phyloP scores from a whole-genome alignment of 192 early-diverging fungal species.

The Podila clonocystis region DNA sequence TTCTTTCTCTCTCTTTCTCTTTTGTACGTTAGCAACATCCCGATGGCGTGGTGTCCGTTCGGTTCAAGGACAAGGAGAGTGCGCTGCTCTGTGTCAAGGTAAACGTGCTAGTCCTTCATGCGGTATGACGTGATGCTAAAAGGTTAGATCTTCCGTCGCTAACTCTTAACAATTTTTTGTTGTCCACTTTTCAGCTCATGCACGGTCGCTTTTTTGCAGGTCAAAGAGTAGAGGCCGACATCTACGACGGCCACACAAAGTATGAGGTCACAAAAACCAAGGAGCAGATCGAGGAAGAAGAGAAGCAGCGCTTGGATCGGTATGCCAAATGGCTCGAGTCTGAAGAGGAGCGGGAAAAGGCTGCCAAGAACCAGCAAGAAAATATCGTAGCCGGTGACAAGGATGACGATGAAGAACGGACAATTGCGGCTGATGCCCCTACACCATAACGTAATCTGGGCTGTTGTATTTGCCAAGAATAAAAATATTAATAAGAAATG shows the following conservation, averaged over 20 bases:
- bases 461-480: no score
- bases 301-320: conserved; percentile 80
- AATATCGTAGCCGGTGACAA: background rate
- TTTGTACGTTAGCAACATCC: conserved; percentile 63
- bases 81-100: conserved; percentile 83
- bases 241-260: conserved; percentile 86
- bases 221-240: conserved; percentile 75
- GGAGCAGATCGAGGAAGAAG: conserved; percentile 76
- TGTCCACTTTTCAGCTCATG: conserved; percentile 62
- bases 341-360: conserved; percentile 24
- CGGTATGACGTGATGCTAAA: no score
- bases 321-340: conserved; percentile 93
- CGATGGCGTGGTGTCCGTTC: conserved; percentile 89
- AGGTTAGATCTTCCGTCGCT: background rate
- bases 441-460: conserved; percentile 21
- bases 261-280: conserved; percentile 69
- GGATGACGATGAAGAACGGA: background rate
- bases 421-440: conserved; percentile 27
- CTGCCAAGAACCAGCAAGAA: background rate
- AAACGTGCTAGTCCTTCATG: conserved; percentile 56
- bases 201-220: conserved; percentile 93
- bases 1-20: background rate
- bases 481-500: no score
- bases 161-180: background rate
- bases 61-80: conserved; percentile 83